A percentile compares a stretch with the other conserved stretches of the same genome.
Conservation (phyloP, 1,139 yeast species). For the Saccharomyces hybrid region DNA sequence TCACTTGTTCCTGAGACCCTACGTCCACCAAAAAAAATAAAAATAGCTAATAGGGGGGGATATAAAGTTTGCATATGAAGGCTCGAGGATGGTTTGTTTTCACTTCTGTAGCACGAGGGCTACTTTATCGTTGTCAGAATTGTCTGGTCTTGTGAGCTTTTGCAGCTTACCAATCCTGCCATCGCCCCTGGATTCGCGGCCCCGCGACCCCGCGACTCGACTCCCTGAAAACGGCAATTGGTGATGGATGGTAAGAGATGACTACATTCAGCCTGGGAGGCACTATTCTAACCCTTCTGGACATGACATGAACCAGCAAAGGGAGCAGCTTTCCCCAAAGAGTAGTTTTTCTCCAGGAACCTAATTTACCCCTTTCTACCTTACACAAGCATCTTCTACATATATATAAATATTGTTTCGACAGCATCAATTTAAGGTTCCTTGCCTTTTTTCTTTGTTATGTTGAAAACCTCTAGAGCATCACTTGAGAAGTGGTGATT, state of each 20-base stretch:
- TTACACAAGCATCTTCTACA: background rate
- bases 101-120: background rate
- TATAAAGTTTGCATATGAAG: background rate
- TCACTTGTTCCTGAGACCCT: background rate
- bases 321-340: slow-evolving; percentile 1
- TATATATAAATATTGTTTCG: background rate
- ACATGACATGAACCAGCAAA: background rate
- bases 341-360: background rate
- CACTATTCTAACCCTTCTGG: background rate
- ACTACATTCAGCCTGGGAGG: background rate
- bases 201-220: background rate
- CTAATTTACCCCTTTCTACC: background rate
- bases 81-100: background rate
- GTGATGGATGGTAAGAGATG: background rate
- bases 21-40: background rate
- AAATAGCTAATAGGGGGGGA: background rate
- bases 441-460: background rate
- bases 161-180: background rate
- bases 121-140: background rate
- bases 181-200: background rate
- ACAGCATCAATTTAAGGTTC: background rate
- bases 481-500: background rate
- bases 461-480: background rate
- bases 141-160: background rate
- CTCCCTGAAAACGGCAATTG: background rate